Conservation (phyloP, 2,329 filamentous ascomycete genomes). For the Colletotrichum euphorbiae region DNA sequence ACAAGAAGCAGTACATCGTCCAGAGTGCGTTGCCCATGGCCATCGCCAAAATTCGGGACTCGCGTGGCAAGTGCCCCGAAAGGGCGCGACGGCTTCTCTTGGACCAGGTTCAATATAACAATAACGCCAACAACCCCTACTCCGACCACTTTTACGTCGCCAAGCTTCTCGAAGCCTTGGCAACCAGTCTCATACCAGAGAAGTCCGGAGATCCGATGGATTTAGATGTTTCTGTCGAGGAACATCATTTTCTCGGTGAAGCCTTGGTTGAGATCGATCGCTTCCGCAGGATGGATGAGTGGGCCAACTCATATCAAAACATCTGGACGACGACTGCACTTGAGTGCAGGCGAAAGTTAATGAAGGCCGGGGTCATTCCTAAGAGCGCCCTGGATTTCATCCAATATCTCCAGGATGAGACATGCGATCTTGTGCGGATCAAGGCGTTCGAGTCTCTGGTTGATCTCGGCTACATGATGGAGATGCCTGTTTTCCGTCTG, state of each 20-base stretch:
- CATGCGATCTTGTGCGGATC: constrained; percentile 71
- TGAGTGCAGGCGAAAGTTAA: constrained; percentile 70
- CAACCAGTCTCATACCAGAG: constrained; percentile 67
- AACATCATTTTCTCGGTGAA: constrained; percentile 61
- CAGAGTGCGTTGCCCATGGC: constrained; percentile 86
- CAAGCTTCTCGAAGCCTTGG: constrained; percentile 75
- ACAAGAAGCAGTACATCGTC: constrained; percentile 86
- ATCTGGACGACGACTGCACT: constrained; percentile 73
- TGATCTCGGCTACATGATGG: constrained; percentile 70
- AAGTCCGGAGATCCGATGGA: constrained; percentile 54
- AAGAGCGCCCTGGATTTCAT: constrained; percentile 66
- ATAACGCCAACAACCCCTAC: constrained; percentile 89
- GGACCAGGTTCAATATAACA: constrained; percentile 91
- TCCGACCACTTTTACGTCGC: constrained; percentile 93
- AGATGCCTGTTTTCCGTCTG: constrained; percentile 65
- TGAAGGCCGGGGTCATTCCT: constrained; percentile 73
- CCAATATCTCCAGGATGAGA: constrained; percentile 74
- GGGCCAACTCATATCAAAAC: constrained; percentile 76
- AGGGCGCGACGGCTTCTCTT: constrained; percentile 86
- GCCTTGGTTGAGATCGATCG: constrained; percentile 74
- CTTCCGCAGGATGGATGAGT: constrained; percentile 75
- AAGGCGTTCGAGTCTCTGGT: constrained; percentile 74
- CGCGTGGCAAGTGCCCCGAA: constrained; percentile 80
- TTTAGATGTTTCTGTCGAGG: constrained; percentile 50
- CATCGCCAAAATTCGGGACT: constrained; percentile 81